A percentile compares a stretch with the other conserved stretches of the same genome.
Conservation (phyloP, 495 filamentous ascomycete species). For the Annulohypoxylon bovei region DNA sequence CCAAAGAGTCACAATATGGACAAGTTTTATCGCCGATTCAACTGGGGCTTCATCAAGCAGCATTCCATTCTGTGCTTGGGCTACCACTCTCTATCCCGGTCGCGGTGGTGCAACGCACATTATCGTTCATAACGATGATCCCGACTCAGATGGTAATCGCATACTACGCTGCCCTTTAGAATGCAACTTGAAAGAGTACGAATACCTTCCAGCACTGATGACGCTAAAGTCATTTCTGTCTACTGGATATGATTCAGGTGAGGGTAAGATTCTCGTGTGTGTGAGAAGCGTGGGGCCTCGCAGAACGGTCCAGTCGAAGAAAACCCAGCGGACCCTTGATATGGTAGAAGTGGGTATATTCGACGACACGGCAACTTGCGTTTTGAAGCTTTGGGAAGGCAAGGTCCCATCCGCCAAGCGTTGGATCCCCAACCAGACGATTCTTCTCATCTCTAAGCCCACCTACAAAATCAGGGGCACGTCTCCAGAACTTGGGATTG, state of each 20-base stretch:
- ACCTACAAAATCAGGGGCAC: constrained; percentile 50
- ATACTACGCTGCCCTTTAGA: constrained; percentile 60
- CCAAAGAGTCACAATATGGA: constrained; percentile 55
- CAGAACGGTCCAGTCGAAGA: constrained; percentile 62
- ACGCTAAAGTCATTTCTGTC: constrained; percentile 64
- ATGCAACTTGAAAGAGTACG: constrained; percentile 44
- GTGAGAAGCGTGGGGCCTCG: constrained; percentile 64
- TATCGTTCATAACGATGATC: constrained; percentile 58
- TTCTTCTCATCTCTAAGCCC: constrained; percentile 67
- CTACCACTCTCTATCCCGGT: constrained; percentile 63
- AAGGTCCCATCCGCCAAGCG: constrained; percentile 56
- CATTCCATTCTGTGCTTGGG: constrained; percentile 43
- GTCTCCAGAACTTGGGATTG: constrained; percentile 53
- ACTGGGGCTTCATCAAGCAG: constrained; percentile 34
- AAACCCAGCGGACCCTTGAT: constrained; percentile 49
- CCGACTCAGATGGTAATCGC: constrained; percentile 46
- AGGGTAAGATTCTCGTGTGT: constrained; percentile 63
- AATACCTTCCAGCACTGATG: constrained; percentile 59
- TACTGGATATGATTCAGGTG: constrained; percentile 60
- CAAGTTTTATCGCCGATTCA: constrained; percentile 50
- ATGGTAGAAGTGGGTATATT: constrained; percentile 65
- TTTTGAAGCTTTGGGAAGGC: constrained; percentile 64
- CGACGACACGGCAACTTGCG: constrained; percentile 66
- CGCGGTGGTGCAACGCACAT: constrained; percentile 61
- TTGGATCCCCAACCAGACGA: constrained; percentile 64